Conservation (phyloP, 306 rosid species). For the Begonia peltatifolia region DNA sequence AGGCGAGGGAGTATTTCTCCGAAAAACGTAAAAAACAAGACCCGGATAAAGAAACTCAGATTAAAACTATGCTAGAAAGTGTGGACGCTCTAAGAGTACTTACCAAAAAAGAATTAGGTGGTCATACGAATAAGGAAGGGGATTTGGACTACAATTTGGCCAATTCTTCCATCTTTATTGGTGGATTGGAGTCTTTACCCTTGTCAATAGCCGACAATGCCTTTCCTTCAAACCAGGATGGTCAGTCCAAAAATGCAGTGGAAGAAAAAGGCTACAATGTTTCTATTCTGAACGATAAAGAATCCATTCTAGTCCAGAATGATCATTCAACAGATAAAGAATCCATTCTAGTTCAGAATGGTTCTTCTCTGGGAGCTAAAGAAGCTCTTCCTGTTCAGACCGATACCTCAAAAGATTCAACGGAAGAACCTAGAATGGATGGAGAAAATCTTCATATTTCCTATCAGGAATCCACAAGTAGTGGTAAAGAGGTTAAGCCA, state of each 20-base stretch:
- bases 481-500: slow-evolving; percentile 10
- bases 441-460: slow-evolving; percentile 21
- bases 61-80: slow-evolving; percentile 17
- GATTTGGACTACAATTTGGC: slow-evolving; percentile 10
- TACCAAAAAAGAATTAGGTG: slow-evolving; percentile 17
- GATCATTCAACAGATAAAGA: neutral
- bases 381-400: no score
- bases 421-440: slow-evolving; percentile 13
- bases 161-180: slow-evolving; percentile 16
- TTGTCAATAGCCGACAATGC: neutral
- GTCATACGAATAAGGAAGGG: slow-evolving; percentile 11
- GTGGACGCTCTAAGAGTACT: slow-evolving; percentile 18
- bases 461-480: slow-evolving; percentile 23
- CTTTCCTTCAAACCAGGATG: neutral
- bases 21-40: slow-evolving; percentile 32
- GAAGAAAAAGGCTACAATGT: slow-evolving; percentile 13
- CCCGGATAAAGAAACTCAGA: slow-evolving; percentile 11
- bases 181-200: slow-evolving; percentile 24
- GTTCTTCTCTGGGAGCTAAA: no score
- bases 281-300: slow-evolving; percentile 25
- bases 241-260: neutral
- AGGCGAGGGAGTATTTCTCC: slow-evolving; percentile 73
- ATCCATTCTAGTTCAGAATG: no score
- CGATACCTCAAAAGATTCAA: slow-evolving; percentile 6
- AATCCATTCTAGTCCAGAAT: slow-evolving; percentile 16